Conservation (phyloP, 2,329 filamentous ascomycete species). For the Calonectria henricotiae region DNA sequence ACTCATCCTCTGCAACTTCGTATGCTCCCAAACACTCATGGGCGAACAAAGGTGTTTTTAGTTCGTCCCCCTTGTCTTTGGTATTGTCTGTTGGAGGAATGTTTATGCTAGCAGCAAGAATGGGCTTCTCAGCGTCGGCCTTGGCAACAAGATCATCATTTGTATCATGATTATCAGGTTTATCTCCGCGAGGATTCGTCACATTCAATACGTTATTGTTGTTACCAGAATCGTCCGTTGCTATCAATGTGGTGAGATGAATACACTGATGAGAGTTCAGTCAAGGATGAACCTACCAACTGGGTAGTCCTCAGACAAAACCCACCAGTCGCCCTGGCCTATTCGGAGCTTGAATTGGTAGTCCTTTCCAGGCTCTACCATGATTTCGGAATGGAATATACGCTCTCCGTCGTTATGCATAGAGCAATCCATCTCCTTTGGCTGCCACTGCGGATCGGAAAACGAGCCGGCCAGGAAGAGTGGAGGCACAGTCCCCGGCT, state of each 20-base stretch:
- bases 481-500: constrained; percentile 75
- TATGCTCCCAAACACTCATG: constrained; percentile 66
- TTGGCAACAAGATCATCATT: constrained; percentile 38
- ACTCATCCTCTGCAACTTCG: constrained; percentile 56
- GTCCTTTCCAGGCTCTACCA: constrained; percentile 70
- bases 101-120: not conserved
- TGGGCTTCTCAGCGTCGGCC: constrained; percentile 3
- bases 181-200: constrained; percentile 26
- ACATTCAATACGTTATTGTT: constrained; percentile 65
- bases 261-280: not conserved
- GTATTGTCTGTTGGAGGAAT: constrained; percentile 20
- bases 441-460: constrained; percentile 77
- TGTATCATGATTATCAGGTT: constrained; percentile 37
- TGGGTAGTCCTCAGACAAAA: constrained; percentile 75
- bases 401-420: constrained; percentile 69
- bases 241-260: constrained; percentile 41
- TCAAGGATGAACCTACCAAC: constrained; percentile 66
- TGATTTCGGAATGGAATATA: constrained; percentile 72
- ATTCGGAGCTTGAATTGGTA: constrained; percentile 85
- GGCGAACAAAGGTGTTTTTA: constrained; percentile 63
- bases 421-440: constrained; percentile 75
- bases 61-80: constrained; percentile 42
- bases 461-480: constrained; percentile 81
- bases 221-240: constrained; percentile 65
- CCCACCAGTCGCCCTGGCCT: constrained; percentile 79